Percentiles rank a stretch among this genome's conserved stretches.
These are phyloP conservation scores for Beauveria bassiana DNA, from an alignment of 2,329 filamentous ascomycete genomes.

Conservation along the genomic window DNA sequence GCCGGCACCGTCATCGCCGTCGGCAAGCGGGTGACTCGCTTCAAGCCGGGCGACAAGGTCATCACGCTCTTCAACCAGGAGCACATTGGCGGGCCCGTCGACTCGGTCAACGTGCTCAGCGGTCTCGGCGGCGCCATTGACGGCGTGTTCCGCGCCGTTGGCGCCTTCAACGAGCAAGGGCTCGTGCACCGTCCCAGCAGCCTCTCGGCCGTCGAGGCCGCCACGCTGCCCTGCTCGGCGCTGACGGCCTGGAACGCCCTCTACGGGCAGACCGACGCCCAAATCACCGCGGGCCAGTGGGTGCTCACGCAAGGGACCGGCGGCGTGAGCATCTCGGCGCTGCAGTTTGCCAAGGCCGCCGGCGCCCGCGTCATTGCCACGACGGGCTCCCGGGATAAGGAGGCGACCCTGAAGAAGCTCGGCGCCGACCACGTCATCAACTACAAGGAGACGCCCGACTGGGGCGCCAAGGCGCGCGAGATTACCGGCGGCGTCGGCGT, in stretches of 20 bases:
- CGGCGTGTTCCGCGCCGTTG: conserved; percentile 61
- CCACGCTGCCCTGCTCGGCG: conserved; percentile 52
- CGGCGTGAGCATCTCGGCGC: conserved; percentile 57
- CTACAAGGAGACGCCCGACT: conserved; percentile 37
- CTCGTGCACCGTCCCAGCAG: conserved; percentile 55
- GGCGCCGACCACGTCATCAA: conserved; percentile 44
- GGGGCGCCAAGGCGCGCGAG: conserved; percentile 36
- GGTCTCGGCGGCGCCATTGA: conserved; percentile 63
- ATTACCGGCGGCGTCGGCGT: conserved; percentile 37
- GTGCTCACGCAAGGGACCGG: conserved; percentile 66
- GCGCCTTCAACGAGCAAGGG: conserved; percentile 58
- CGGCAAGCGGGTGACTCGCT: conserved; percentile 39
- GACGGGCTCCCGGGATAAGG: conserved; percentile 38
- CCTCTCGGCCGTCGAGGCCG: conserved; percentile 44
- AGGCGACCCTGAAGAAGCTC: conserved; percentile 33
- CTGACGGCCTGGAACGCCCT: conserved; percentile 61
- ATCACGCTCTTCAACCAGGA: conserved; percentile 55
- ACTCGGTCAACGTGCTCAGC: conserved; percentile 29
- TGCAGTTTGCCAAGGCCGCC: conserved; percentile 48
- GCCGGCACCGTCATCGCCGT: conserved; percentile 46
- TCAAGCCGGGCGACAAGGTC: conserved; percentile 46
- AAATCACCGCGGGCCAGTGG: conserved; percentile 44
- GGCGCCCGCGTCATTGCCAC: conserved; percentile 42
- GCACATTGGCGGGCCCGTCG: conserved; percentile 39
- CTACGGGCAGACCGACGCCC: conserved; percentile 42